Conservation (phyloP, 106 monocot species). For the Platanthera zijinensis region DNA sequence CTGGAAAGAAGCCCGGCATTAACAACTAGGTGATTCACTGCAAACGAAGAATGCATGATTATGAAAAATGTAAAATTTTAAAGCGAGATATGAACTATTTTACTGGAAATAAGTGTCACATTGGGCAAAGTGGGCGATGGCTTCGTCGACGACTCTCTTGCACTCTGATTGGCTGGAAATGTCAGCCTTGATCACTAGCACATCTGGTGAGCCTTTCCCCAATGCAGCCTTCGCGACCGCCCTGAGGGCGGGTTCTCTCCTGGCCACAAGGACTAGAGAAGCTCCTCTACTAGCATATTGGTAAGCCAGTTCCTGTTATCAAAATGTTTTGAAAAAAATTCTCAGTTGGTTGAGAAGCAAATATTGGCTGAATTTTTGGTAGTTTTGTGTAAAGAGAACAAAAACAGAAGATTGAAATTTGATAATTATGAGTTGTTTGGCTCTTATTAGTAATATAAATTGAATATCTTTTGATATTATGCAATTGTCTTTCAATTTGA, state of each 20-base stretch:
- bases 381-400: too few relatives aligned
- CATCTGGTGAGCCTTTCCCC: constrained; percentile 36
- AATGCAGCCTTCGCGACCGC: constrained; percentile 31
- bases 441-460: too few relatives aligned
- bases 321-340: not conserved
- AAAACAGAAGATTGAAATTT: too few relatives aligned
- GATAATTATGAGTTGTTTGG: too few relatives aligned
- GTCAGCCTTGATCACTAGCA: constrained; percentile 40
- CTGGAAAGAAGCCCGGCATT: constrained; percentile 53
- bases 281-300: constrained; percentile 69
- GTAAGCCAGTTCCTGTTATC: constrained; percentile 57
- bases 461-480: too few relatives aligned
- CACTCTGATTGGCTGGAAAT: constrained; percentile 30
- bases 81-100: not conserved
- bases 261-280: constrained; percentile 45
- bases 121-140: constrained; percentile 42
- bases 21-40: constrained; percentile 58
- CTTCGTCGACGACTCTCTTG: constrained; percentile 39
- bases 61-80: not conserved
- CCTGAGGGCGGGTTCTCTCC: constrained; percentile 34
- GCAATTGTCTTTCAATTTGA: too few relatives aligned
- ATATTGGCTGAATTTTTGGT: not conserved
- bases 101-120: constrained; percentile 8
- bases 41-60: not conserved
- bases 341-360: not conserved